Evolutionary conservation across 345 rosid species (phyloP), one percentile per base, ranked within the genome.

Genomic region (Adansonia digitata): DNA sequence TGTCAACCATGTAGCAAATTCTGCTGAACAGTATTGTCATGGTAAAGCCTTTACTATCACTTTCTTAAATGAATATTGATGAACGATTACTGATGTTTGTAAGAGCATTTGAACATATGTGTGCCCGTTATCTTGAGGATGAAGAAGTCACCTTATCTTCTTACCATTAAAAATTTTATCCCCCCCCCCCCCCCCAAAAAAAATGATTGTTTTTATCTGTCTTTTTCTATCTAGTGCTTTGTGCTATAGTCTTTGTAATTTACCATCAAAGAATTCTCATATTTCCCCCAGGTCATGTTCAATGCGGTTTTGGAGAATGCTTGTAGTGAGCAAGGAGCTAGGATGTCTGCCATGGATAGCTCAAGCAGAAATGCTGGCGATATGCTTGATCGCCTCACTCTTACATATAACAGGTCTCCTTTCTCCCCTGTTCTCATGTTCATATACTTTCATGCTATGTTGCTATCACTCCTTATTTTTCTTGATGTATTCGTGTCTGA

Each of bases 321-420:
- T 2, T 86, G 91, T 83, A 91, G 93, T 86, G 93, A 91, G 83
- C 87, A 84, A 84, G 96, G 93, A 78, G 90, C 93, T 7, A 87
- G 93, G 79, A 91, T 91, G 96, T 88, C 93, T 74, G 95, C 98
- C 27, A 94, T 94, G 98, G 98, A 94, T 78, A 92, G 94, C 83
- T 94, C 98, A 48, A 94, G 98, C 88, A 89, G 97, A 82, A 94
- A 94, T 84, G 98, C 98, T 62, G 98, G 98, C 4, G 98, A 94
- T 1, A 86, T 94, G 98, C 98, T 94, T 81, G 97, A 91, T 75
- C 93, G 97, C 42, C 89, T 94, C 73, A 94, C 93, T 74, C 93
- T 90, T 59, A 87, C 89, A 1, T 91, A 91, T 84, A 91, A 91
- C 87, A 83, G 86, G 95, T 90, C 80, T 80, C 64, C 31, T 60